Conservation (phyloP, 805 yeast genomes). For the Jamesozyma piceae region DNA sequence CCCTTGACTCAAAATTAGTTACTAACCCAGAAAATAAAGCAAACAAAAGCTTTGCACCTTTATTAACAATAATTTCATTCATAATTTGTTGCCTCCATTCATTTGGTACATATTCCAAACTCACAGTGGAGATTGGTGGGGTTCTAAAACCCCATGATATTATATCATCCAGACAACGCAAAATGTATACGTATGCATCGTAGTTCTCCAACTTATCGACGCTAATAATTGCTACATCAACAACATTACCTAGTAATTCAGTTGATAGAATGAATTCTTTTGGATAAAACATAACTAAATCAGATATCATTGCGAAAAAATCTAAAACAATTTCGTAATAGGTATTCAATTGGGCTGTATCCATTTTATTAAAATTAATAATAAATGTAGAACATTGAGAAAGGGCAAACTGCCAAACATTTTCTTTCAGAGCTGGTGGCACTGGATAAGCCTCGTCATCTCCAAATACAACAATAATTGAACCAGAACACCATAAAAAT, state of each 20-base stretch:
- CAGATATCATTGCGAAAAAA: constrained; percentile 71
- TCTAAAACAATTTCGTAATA: constrained; percentile 67
- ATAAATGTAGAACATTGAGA: constrained; percentile 57
- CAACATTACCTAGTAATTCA: constrained; percentile 41
- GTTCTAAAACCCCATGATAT: constrained; percentile 74
- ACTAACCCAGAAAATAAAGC: constrained; percentile 58
- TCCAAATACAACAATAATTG: constrained; percentile 64
- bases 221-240: constrained; percentile 46
- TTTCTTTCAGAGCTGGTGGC: constrained; percentile 37
- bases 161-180: constrained; percentile 74
- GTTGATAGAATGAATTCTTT: constrained; percentile 26
- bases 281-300: constrained; percentile 63
- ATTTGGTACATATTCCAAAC: constrained; percentile 43
- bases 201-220: constrained; percentile 50
- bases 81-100: constrained; percentile 43
- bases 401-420: constrained; percentile 66
- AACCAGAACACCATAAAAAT: constrained; percentile 84
- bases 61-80: constrained; percentile 36
- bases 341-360: constrained; percentile 14
- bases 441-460: constrained; percentile 36
- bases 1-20: constrained; percentile 59
- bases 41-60: constrained; percentile 48
- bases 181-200: constrained; percentile 59
- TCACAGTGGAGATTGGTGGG: constrained; percentile 68
- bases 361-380: constrained; percentile 29